Evolutionary conservation across 345 rosid genomes (phyloP), one percentile per base, ranked within the genome.

Genomic region (Euclidium syriacum): DNA sequence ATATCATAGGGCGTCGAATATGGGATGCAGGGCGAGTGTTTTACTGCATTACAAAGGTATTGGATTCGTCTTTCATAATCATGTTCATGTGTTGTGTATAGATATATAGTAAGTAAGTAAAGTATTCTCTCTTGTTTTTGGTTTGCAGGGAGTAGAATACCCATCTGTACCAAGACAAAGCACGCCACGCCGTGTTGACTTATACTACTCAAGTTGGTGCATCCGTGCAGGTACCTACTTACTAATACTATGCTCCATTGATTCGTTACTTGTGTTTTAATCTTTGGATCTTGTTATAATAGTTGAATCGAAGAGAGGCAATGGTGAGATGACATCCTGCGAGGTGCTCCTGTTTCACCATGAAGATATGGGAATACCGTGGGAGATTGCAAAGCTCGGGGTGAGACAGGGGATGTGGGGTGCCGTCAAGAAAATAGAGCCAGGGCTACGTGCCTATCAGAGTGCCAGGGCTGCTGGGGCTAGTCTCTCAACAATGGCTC

Each of bases 391-490:
- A 2, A 94, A 94, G 72, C 85, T 94, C 12, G 97, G 99, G 36
- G 81, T 94, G 52, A 75, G 91, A 52, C 96, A 87, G 55, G 97
- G 99, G n/a, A 94, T 87, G 99, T 94, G 99, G 99, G 96, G 96
- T 74, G 90, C 97, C 9, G 99, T 94, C 57, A 87, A 89, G 85
- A 94, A 94, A 60, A 75, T 94, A 2, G 99, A 94, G 32, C 96
- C 95, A 38, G 97, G 88, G 20, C 53, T 94, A 19, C 91, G 91
- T 4, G 72, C 74, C 19, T 94, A 87, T 72, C 90, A 85, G 64
- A 84, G 65, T 70, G 81, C 74, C 34, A 81, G 79, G 72, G 83
- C 84, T 42, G 71, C 88, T 16, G 88, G 82, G 35, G 73, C 72
- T 20, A 72, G 79, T 34, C 78, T 83, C 32, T 83, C 97, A 52